Evolutionary conservation across 1,139 yeast genomes (phyloP).

Genomic region (Yamadazyma diospyri): DNA sequence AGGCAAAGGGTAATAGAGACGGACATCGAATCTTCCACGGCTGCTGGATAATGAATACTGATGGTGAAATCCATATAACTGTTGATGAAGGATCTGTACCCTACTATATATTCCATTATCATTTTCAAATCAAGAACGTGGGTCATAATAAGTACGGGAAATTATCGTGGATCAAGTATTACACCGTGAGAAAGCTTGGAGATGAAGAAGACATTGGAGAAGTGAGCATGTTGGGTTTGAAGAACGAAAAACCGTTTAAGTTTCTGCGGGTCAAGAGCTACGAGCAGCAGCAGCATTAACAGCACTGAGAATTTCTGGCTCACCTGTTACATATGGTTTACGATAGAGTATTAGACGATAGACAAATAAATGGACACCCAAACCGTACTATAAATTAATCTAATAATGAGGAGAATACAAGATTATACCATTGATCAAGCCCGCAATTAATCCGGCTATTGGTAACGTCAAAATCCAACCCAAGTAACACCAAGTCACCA

Average conservation of each 20-base stretch:
- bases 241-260: conserved; percentile 72
- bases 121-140: conserved; percentile 50
- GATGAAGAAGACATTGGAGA: conserved; percentile 42
- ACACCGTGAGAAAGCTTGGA: conserved; percentile 48
- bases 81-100: conserved; percentile 61
- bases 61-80: conserved; percentile 51
- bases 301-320: no score
- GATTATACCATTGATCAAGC: conserved; percentile 61
- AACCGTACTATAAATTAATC: neutral
- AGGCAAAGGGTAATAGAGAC: conserved; percentile 16
- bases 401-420: conserved; percentile 57
- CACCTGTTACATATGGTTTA: no score
- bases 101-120: conserved; percentile 61
- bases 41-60: conserved; percentile 46
- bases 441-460: conserved; percentile 70
- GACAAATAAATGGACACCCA: neutral
- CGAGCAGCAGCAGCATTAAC: no score
- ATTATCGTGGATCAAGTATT: conserved; percentile 63
- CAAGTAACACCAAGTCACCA: conserved; percentile 65
- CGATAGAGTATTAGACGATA: no score
- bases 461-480: conserved; percentile 79
- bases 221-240: conserved; percentile 50
- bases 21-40: conserved; percentile 46
- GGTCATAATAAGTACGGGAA: conserved; percentile 62
- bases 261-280: conserved; percentile 61